Evolutionary conservation across 768 basidiomycete species (phyloP).

Genomic region (Cyclocybe aegerita): DNA sequence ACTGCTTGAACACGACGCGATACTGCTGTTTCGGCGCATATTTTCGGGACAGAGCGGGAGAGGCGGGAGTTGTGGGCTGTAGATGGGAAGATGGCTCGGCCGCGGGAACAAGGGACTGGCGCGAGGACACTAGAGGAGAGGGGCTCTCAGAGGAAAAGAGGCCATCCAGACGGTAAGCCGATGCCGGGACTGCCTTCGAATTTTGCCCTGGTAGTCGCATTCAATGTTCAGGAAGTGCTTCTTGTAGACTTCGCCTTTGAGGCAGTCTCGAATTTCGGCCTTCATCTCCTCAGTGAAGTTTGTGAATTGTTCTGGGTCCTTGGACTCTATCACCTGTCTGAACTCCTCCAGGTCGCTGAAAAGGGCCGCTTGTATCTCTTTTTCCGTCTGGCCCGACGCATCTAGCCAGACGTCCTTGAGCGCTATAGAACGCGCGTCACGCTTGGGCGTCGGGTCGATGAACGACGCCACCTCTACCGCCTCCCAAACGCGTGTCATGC

Average conservation of each 20-base stretch:
- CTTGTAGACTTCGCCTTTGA: neutral
- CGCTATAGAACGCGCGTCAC: neutral
- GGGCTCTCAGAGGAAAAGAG: too few relatives aligned
- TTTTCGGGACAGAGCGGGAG: neutral
- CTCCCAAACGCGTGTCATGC: slow-evolving; percentile 10
- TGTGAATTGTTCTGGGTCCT: neutral
- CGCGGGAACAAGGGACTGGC: too few relatives aligned
- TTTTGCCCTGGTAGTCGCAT: too few relatives aligned
- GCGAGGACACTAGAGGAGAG: too few relatives aligned
- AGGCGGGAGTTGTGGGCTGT: too few relatives aligned
- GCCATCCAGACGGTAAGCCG: too few relatives aligned
- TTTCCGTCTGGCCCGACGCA: slow-evolving; percentile 3
- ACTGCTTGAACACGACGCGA: slow-evolving; percentile 9
- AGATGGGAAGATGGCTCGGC: too few relatives aligned
- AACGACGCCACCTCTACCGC: neutral
- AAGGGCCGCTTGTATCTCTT: slow-evolving; percentile 14
- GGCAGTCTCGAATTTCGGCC: neutral
- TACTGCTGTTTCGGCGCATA: slow-evolving; percentile 5
- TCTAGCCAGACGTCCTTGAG: slow-evolving; percentile 22
- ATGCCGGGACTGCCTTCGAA: too few relatives aligned
- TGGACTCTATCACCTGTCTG: too few relatives aligned
- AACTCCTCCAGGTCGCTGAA: slow-evolving; percentile 5
- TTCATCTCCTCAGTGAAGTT: neutral
- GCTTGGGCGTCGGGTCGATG: neutral
- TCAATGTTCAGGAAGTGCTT: neutral